Percentiles rank a stretch among this genome's conserved stretches.
Evolutionary conservation across 441 rosid genomes (phyloP).

Genomic region (Populus hybrid): DNA sequence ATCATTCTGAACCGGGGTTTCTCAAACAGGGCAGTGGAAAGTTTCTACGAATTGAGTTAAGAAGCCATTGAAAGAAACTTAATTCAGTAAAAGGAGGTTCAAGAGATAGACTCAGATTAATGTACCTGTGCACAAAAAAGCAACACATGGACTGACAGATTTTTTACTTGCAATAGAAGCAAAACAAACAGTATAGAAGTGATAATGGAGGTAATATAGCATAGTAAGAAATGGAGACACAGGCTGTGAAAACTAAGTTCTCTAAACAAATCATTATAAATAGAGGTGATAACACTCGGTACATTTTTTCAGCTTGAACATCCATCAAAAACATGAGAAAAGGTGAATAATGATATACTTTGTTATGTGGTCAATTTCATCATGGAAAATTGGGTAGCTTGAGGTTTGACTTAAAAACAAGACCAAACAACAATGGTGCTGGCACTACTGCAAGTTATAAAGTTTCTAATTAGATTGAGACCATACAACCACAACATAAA

Average conservation of each 20-base stretch:
- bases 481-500: not conserved
- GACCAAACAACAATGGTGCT: not conserved
- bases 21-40: not conserved
- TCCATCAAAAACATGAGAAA: not conserved
- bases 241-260: not conserved
- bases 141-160: not conserved
- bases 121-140: not conserved
- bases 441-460: not conserved
- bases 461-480: not conserved
- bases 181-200: not conserved
- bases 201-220: not conserved
- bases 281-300: not conserved
- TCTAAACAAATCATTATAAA: not conserved
- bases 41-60: not conserved
- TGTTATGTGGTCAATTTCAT: not conserved
- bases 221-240: not conserved
- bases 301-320: not conserved
- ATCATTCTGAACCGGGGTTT: too few species aligned
- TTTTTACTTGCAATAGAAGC: not conserved
- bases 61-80: not conserved
- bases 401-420: not conserved
- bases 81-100: not conserved
- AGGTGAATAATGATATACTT: not conserved
- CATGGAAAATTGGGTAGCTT: not conserved
- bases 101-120: not conserved